Percentiles rank a stretch among this genome's conserved stretches.
phyloP scores from a whole-genome alignment of 306 rosid species.

The Luffa aegyptiaca region DNA sequence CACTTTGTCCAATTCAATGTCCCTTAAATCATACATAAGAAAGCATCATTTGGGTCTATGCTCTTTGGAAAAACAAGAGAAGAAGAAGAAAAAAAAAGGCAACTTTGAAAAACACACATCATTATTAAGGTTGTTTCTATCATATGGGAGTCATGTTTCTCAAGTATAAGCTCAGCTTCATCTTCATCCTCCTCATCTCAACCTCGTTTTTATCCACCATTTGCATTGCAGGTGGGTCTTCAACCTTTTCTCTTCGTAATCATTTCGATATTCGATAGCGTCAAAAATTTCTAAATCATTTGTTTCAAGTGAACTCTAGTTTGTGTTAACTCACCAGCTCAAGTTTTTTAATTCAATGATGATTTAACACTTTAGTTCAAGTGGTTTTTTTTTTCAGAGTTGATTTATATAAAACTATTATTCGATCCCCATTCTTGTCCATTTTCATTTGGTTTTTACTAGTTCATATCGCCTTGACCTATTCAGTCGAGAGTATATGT shows the following conservation, averaged over 20 bases:
- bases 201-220: not conserved
- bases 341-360: not conserved
- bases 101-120: not conserved
- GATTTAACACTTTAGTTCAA: not conserved
- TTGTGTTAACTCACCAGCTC: not conserved
- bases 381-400: not conserved
- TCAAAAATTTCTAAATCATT: not conserved
- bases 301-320: not conserved
- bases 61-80: not conserved
- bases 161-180: not conserved
- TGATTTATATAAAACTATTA: not conserved
- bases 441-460: not conserved
- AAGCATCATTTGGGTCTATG: conserved; percentile 3
- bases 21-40: not conserved
- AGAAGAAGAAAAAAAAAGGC: not conserved
- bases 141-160: not conserved
- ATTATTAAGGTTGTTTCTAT: not conserved
- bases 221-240: not conserved
- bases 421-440: not conserved
- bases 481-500: too few relatives aligned
- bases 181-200: not conserved
- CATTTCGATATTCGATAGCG: not conserved
- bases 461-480: not conserved
- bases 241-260: not conserved
- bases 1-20: conserved; percentile 1